Evolutionary conservation across 345 rosid genomes (phyloP).

Genomic region (Gossypium sturtianum): DNA sequence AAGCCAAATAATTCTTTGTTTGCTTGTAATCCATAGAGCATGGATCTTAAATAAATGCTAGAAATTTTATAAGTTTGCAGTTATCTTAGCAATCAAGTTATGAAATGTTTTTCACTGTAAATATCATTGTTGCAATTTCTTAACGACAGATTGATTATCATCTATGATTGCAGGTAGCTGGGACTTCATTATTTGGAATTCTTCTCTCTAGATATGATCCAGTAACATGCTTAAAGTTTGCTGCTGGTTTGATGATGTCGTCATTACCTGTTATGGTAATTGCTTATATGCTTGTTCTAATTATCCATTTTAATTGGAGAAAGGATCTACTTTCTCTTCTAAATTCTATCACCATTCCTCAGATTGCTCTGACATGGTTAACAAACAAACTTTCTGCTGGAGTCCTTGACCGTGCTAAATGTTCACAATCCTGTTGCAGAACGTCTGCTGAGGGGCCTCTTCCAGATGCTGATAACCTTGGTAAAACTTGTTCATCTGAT

Average conservation of each 20-base stretch:
- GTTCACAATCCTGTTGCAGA: slow-evolving; percentile 43
- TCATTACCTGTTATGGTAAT: slow-evolving; percentile 78
- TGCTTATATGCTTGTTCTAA: slow-evolving; percentile 9
- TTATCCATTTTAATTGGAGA: background rate
- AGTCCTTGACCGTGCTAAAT: slow-evolving; percentile 82
- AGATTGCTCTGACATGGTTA: slow-evolving; percentile 71
- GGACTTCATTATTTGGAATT: slow-evolving; percentile 74
- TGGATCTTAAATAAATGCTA: background rate
- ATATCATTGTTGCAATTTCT: background rate
- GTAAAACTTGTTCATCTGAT: slow-evolving; percentile 30
- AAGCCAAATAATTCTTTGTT: background rate
- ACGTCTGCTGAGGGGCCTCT: slow-evolving; percentile 24
- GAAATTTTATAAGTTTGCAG: background rate
- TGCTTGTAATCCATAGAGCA: slow-evolving; percentile 1
- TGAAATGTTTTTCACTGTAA: background rate
- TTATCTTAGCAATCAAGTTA: background rate
- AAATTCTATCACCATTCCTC: slow-evolving; percentile 17
- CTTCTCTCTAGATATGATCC: slow-evolving; percentile 74
- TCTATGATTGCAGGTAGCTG: slow-evolving; percentile 58
- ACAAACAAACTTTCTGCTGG: slow-evolving; percentile 81
- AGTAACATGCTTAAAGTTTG: slow-evolving; percentile 80
- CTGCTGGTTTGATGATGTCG: slow-evolving; percentile 63
- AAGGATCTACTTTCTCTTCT: slow-evolving; percentile 15
- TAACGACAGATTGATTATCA: background rate
- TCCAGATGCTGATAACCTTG: slow-evolving; percentile 33